A percentile compares a stretch with the other conserved stretches of the same genome.
Conservation (phyloP, 495 filamentous ascomycete species). For the Cetradonia linearis region DNA sequence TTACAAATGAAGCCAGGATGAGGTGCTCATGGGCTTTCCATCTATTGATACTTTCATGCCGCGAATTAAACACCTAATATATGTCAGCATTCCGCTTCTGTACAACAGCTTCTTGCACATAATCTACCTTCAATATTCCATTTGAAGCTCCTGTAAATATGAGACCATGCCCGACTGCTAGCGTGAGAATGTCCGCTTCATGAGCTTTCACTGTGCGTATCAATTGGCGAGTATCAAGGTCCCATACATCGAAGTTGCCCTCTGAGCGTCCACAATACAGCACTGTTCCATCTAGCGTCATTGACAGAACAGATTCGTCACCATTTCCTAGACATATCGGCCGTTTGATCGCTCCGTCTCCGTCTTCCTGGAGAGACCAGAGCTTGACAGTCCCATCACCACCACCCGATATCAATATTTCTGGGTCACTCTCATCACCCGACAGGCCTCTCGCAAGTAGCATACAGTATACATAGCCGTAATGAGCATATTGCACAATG, state of each 20-base stretch:
- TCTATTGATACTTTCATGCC: conserved; percentile 70
- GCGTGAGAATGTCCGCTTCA: conserved; percentile 72
- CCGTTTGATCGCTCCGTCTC: conserved; percentile 46
- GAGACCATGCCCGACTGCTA: conserved; percentile 71
- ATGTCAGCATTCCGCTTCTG: conserved; percentile 30
- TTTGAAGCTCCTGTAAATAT: conserved; percentile 75
- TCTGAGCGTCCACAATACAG: conserved; percentile 79
- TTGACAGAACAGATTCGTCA: conserved; percentile 69
- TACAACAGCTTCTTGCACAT: not conserved
- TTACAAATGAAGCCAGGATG: conserved; percentile 76
- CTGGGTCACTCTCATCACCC: conserved; percentile 54
- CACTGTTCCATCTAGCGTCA: conserved; percentile 77
- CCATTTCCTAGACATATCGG: conserved; percentile 63
- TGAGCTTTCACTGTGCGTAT: conserved; percentile 72
- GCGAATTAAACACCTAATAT: conserved; percentile 68
- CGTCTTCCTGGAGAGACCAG: conserved; percentile 56
- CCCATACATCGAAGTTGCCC: conserved; percentile 96
- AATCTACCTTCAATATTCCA: conserved; percentile 68
- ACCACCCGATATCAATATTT: conserved; percentile 79
- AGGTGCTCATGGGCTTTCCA: conserved; percentile 83
- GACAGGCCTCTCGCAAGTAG: conserved; percentile 58
- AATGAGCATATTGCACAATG: conserved; percentile 83
- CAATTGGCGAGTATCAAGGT: conserved; percentile 86
- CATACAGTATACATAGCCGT: conserved; percentile 94
- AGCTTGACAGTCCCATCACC: conserved; percentile 90